These are phyloP conservation scores for Metschnikowia continentalis DNA, from an alignment of 805 yeast species.

Conservation along the genomic window DNA sequence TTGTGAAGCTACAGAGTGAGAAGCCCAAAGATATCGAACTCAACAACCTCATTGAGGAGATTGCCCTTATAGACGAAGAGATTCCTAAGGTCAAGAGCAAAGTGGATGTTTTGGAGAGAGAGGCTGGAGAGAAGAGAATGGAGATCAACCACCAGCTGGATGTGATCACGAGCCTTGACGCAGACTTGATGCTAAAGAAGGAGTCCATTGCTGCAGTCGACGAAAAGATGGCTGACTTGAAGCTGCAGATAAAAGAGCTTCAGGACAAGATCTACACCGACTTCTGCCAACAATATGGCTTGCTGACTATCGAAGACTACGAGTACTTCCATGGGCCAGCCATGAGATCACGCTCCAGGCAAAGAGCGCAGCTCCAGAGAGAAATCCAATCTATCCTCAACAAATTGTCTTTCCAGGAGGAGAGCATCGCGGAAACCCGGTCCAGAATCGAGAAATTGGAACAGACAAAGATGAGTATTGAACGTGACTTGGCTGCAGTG, in stretches of 20 bases:
- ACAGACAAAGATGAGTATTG: conserved; percentile 24
- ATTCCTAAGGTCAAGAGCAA: conserved; percentile 43
- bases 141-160: conserved; percentile 38
- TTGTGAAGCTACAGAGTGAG: conserved; percentile 44
- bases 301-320: conserved; percentile 58
- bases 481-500: conserved; percentile 20
- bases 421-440: conserved; percentile 50
- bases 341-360: conserved; percentile 53
- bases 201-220: conserved; percentile 19
- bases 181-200: neutral
- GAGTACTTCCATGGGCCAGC: conserved; percentile 64
- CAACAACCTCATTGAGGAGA: conserved; percentile 53
- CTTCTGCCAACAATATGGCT: conserved; percentile 54
- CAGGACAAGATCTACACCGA: conserved; percentile 38
- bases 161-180: conserved; percentile 17
- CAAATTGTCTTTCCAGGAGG: conserved; percentile 61
- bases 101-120: conserved; percentile 40
- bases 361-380: conserved; percentile 55
- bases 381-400: conserved; percentile 59
- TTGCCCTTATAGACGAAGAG: conserved; percentile 41
- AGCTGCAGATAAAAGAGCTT: conserved; percentile 11
- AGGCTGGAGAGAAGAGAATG: conserved; percentile 39
- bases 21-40: conserved; percentile 55
- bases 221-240: conserved; percentile 16
- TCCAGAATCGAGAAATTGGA: conserved; percentile 44